Base-by-base conservation (phyloP, 768 basidiomycete genomes). In the Agrocybe chaxingu region DNA sequence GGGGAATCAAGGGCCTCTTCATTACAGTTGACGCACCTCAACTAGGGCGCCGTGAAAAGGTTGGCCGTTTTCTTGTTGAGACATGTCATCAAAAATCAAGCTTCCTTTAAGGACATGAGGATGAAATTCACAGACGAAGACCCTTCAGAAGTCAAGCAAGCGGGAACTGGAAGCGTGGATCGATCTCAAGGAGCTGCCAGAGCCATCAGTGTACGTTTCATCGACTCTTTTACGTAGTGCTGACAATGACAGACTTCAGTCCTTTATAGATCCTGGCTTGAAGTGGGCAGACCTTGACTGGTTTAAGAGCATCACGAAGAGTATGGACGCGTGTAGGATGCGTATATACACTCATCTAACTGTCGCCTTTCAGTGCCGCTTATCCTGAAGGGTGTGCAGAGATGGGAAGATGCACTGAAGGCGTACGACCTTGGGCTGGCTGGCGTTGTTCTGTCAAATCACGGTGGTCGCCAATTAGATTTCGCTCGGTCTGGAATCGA, bases 11-110 rank as follows among this genome's bases (percentile, higher is more conserved):
- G 65, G 97, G 80, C 2, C 72, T 98, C 10, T 98, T 98, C 68
- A 97, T 98, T 65, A 98, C 96, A 0, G 97, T 98, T 16, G 96
- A 98, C 69, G 97, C 96, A 0, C 96, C 97, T 6, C 94, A 97
- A 59, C 84, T 98, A 12, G 97, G 97, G 41, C 81, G 94, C 7
- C 79, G 96, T 50, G 94, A 96, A 68, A 95, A 95, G 83, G 8
- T 92, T 67, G 70, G 75, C 24, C 24, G 53, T 80, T 87, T 11
- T 90, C 92, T 1, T 65, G 90, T 89, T 64, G 90, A 77, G 5
- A 69, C 93, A 93, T 92, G 66, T 90, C 93, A 62, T 92, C 92
- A 0, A 90, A 10, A 64, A 61, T 13, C 76, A 74, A 55, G 54
- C 67, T 7, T 81, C 66, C 71, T 6, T 58, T 68, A 36, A 50